Evolutionary conservation across 805 yeast species (phyloP), one percentile per base, ranked within the genome.

Genomic region (Hermanozyma aechmeae): DNA sequence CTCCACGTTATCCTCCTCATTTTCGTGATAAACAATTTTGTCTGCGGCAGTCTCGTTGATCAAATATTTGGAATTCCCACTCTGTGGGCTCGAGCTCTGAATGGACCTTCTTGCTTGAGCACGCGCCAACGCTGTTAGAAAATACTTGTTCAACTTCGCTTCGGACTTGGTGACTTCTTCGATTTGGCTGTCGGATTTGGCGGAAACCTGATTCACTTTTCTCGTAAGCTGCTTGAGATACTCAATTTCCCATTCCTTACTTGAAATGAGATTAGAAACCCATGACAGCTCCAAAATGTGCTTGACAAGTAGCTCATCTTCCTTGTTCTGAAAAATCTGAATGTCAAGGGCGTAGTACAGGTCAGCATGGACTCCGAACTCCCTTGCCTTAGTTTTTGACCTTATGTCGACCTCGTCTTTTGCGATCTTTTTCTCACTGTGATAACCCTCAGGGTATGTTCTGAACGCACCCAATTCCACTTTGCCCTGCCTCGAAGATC

Each of bases 391-490:
- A n/a, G 67, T 57, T 13, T 29, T 18, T 26, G 26, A 9, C 23
- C 16, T 15, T 23, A 15, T 20, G 21, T 23, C 24, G 16, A 12
- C 31, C 7, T 22, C 21, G 24, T 17, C 20, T 9, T 19, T 20
- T 14, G 18, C 30, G 17, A 17, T 37, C n/a, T 19, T 21, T 16
- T 31, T 28, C 12, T 25, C 24, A n/a, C 34, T 23, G 11, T 18
- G 29, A 27, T 40, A 39, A 6, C 54, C 58, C 16, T 65, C 69
- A 25, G 66, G 63, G 37, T 70, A 71, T 0, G 96, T 83, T 48
- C 96, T 59, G 48, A 85, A 86, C 1, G 95, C 95, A 1, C 95
- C 96, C 32, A 86, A 80, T 26, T 82, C 92, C 9, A 86, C 77
- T 34, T 62, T 66, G 0, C 79, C 79, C 28, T 78, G 73, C 10